Evolutionary conservation across 306 rosid species (phyloP).

Genomic region (Casuarina glauca): DNA sequence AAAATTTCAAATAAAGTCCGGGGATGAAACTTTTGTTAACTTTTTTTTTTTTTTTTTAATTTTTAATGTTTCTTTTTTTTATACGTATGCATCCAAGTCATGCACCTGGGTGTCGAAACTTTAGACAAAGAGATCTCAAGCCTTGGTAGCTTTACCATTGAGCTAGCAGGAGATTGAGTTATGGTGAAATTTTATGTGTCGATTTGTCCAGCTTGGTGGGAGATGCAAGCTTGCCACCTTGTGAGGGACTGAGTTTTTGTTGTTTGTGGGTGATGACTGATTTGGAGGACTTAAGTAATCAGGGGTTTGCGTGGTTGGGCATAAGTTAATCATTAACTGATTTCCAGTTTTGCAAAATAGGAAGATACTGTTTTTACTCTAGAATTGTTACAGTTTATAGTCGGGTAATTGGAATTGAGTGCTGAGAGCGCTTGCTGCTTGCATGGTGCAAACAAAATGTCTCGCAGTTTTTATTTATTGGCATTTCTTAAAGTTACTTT

Average conservation of each 20-base stretch:
- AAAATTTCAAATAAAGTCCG: not conserved
- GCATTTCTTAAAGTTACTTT: not conserved
- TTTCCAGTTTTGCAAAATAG: not conserved
- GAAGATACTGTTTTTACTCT: not conserved
- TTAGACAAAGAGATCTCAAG: no score
- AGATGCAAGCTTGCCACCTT: constrained; percentile 10
- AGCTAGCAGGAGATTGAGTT: no score
- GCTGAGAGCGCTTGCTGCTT: not conserved
- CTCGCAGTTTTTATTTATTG: not conserved
- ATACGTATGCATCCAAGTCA: no score
- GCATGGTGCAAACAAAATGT: not conserved
- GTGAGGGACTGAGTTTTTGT: not conserved
- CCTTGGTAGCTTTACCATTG: no score
- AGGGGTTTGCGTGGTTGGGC: not conserved
- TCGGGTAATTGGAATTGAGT: not conserved
- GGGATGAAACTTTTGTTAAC: not conserved
- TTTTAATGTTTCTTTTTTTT: no score
- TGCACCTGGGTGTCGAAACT: no score
- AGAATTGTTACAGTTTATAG: not conserved
- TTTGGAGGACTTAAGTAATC: not conserved
- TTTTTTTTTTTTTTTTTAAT: no score
- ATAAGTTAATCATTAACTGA: not conserved
- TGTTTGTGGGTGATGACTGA: not conserved
- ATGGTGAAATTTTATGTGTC: not conserved
- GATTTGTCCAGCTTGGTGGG: constrained; percentile 15